phyloP scores from a whole-genome alignment of 1,139 yeast species.

The Yamadazyma epiphylla region DNA sequence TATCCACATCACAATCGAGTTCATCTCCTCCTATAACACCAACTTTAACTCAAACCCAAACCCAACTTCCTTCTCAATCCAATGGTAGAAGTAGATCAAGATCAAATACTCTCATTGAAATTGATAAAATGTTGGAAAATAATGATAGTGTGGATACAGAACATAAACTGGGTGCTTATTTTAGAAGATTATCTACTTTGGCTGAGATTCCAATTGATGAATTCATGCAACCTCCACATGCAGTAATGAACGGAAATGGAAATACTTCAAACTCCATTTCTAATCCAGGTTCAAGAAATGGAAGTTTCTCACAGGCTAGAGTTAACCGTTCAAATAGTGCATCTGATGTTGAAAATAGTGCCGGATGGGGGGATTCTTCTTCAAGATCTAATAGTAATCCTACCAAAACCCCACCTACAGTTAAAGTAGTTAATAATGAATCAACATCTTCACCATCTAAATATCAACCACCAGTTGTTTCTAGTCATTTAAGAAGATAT shows the following conservation, averaged over 20 bases:
- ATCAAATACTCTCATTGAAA: constrained; percentile 39
- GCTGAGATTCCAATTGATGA: constrained; percentile 54
- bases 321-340: constrained; percentile 6
- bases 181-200: constrained; percentile 64
- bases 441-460: constrained; percentile 7
- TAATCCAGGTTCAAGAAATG: constrained; percentile 10
- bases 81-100: constrained; percentile 21
- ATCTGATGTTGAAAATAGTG: constrained; percentile 7
- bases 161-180: constrained; percentile 61
- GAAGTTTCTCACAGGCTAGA: constrained; percentile 8
- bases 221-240: constrained; percentile 2
- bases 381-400: constrained; percentile 2
- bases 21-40: constrained; percentile 17
- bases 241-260: no score
- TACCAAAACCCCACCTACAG: constrained; percentile 4
- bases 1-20: constrained; percentile 7
- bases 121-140: constrained; percentile 37
- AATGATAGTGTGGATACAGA: constrained; percentile 41
- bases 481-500: constrained; percentile 2
- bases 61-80: constrained; percentile 2
- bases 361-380: constrained; percentile 1
- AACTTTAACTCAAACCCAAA: constrained; percentile 2
- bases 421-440: not conserved
- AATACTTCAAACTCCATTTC: constrained; percentile 8
- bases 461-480: not conserved